Conservation (phyloP, 2,329 filamentous ascomycete species). For the Diaporthe capsici region DNA sequence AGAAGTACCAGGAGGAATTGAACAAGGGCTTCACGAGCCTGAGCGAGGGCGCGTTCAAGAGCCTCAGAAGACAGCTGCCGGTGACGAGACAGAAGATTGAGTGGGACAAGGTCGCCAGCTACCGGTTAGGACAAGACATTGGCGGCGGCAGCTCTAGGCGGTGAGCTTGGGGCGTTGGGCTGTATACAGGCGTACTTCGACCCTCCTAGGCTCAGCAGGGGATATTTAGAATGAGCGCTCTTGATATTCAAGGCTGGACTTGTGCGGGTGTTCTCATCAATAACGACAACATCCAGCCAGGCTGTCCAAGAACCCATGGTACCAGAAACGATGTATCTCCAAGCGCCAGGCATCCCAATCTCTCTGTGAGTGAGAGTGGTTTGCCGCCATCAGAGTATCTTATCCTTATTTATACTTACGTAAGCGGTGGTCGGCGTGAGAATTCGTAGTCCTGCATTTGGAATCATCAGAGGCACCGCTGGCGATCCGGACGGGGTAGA, state of each 20-base stretch:
- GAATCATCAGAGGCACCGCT: neutral
- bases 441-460: neutral
- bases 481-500: neutral
- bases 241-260: neutral
- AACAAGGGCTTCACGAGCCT: slow-evolving; percentile 90
- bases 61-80: slow-evolving; percentile 89
- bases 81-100: slow-evolving; percentile 99
- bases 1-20: slow-evolving; percentile 95
- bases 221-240: neutral
- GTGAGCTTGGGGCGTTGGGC: slow-evolving; percentile 50
- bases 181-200: neutral
- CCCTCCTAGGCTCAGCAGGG: neutral
- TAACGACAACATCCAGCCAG: neutral
- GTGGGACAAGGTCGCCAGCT: slow-evolving; percentile 98
- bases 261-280: neutral
- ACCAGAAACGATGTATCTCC: neutral
- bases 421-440: neutral
- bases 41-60: slow-evolving; percentile 96
- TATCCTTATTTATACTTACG: neutral
- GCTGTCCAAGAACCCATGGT: neutral
- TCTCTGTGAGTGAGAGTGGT: neutral
- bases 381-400: neutral
- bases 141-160: slow-evolving; percentile 74
- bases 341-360: neutral
- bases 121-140: slow-evolving; percentile 86